Evolutionary conservation across 2,329 filamentous ascomycete species (phyloP), one percentile per base, ranked within the genome.

Genomic region (Calonectria fujianensis): DNA sequence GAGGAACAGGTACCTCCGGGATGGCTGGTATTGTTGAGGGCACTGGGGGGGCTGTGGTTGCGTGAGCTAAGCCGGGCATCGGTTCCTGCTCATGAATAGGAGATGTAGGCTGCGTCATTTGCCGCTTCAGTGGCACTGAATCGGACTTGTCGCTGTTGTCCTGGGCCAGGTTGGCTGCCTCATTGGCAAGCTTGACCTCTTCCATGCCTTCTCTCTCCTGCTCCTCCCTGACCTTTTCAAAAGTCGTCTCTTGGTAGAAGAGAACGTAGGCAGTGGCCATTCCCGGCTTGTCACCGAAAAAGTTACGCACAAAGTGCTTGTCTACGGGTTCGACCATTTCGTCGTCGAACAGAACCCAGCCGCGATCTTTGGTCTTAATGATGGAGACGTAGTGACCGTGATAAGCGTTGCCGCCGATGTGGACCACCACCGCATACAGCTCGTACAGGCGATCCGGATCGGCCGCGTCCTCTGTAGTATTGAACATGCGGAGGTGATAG

Each of bases 261-360:
- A 99, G 88, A 20, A 99, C 96, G 82, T 99, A 99, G 37, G 97
- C 97, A 80, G 96, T 98, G 13, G 97, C 97, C 84, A 97, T 92
- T 4, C 95, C 96, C 0, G 94, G 93, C 82, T 94, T 95, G 83
- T 98, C 97, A 20, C 97, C 97, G 81, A 99, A 99, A 86, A 99
- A 99, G 84, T 98, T 98, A 78, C 94, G 92, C 48, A 99, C 97
- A 82, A 97, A 99, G 82, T 94, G 93, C 85, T 98, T 98, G 84
- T 98, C 96, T 7, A 99, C 97, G 0, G 97, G 97, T 84, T 99
- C 97, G 6, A 99, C 97, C 92, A 98, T 96, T 86, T 99, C 97
- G 81, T 99, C 97, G 80, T 99, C 97, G 80, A 99, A 99, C 8
- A 99, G 87, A 52, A 99, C 87, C 97, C 97, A 99, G 35, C 97